Percentiles rank a stretch among this genome's conserved stretches.
phyloP scores from a whole-genome alignment of 2,329 filamentous ascomycete genomes.

The Aspergillus persii region DNA sequence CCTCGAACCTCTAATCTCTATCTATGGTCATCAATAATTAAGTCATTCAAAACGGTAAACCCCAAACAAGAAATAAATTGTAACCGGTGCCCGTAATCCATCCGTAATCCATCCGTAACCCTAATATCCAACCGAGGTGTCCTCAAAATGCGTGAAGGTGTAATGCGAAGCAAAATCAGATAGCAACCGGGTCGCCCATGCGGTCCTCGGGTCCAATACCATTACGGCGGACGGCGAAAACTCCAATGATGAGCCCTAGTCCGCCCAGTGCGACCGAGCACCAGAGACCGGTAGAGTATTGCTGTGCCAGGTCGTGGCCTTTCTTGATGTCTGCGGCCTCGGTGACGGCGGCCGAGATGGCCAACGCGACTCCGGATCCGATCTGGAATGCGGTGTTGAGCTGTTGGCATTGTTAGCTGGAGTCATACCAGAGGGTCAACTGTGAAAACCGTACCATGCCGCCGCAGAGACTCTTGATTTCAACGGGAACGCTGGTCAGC shows the following conservation, averaged over 20 bases:
- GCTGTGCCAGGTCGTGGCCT: conserved; percentile 30
- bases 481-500: conserved; percentile 39
- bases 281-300: conserved; percentile 44
- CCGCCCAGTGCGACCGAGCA: conserved; percentile 43
- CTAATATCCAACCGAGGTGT: not conserved
- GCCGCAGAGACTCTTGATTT: conserved; percentile 42
- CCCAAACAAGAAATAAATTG: not conserved
- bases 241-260: conserved; percentile 28
- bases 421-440: not conserved
- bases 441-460: conserved; percentile 32
- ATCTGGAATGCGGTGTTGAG: conserved; percentile 47
- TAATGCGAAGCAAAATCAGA: conserved; percentile 1
- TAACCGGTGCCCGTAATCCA: not conserved
- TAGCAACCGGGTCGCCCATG: conserved; percentile 4
- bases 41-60: not conserved
- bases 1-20: not conserved
- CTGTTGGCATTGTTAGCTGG: conserved; percentile 10
- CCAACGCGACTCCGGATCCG: conserved; percentile 41
- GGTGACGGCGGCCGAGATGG: conserved; percentile 40
- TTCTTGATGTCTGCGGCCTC: conserved; percentile 40
- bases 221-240: conserved; percentile 5
- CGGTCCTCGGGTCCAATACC: conserved; percentile 11
- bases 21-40: not conserved
- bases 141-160: not conserved
- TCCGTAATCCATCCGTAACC: not conserved